Conservation (phyloP, 75 land plant species). For the Pinus tabuliformis region DNA sequence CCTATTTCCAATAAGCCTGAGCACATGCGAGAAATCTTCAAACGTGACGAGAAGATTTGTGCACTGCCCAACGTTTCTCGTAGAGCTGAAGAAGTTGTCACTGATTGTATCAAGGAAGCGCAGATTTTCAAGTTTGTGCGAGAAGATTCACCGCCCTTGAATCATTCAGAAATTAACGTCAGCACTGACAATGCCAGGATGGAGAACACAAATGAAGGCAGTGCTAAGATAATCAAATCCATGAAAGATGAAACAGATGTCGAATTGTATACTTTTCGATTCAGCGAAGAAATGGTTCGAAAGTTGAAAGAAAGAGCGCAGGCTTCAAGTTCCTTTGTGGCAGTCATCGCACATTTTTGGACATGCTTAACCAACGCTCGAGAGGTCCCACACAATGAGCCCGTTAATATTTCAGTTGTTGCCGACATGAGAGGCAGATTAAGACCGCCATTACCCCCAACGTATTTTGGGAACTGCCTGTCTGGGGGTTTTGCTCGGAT, state of each 20-base stretch:
- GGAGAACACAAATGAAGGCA: too few species aligned
- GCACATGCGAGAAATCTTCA: neutral
- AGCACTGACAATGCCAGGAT: too few species aligned
- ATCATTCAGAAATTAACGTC: too few species aligned
- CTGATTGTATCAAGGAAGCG: too few species aligned
- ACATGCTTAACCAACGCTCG: constrained; percentile 23
- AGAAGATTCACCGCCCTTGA: too few species aligned
- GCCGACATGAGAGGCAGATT: constrained; percentile 21
- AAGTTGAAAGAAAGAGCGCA: neutral
- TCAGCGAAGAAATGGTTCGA: neutral
- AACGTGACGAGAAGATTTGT: too few species aligned
- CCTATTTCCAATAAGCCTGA: neutral
- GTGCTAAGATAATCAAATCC: too few species aligned
- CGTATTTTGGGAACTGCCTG: constrained; percentile 53
- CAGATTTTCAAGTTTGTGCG: too few species aligned
- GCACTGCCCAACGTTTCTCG: too few species aligned
- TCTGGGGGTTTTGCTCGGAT: neutral
- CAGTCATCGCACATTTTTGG: constrained; percentile 41
- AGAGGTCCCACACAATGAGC: neutral
- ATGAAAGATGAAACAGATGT: too few species aligned
- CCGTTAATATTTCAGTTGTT: constrained; percentile 1
- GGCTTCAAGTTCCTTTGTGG: constrained; percentile 18
- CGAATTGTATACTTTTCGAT: neutral
- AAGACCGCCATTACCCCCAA: constrained; percentile 20
- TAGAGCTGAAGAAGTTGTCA: too few species aligned